Percentiles rank a stretch among this genome's conserved stretches.
Evolutionary conservation across 2,329 filamentous ascomycete genomes (phyloP).

Genomic region (Tolypocladium capitatum): DNA sequence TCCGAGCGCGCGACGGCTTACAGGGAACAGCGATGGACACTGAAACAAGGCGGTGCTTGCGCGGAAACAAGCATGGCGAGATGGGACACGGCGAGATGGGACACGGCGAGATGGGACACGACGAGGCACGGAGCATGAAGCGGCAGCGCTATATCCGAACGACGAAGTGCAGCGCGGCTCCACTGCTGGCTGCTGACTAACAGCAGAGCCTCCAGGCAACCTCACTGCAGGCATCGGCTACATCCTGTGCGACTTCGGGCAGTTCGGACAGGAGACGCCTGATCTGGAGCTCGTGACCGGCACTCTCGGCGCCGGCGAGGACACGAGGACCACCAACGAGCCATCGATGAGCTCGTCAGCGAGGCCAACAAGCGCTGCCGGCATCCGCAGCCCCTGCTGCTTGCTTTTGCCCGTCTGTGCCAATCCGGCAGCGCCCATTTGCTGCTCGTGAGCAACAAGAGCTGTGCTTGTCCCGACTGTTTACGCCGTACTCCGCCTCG

Average conservation of each 20-base stretch:
- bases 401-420: not conserved
- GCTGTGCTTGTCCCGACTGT: not conserved
- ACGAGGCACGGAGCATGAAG: no score
- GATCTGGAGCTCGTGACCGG: not conserved
- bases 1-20: not conserved
- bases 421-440: not conserved
- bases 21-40: not conserved
- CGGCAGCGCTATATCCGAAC: no score
- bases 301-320: not conserved
- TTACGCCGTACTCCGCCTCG: slow-evolving; percentile 2
- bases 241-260: not conserved
- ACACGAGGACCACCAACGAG: not conserved
- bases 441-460: not conserved
- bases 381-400: not conserved
- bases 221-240: not conserved
- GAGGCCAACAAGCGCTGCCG: not conserved
- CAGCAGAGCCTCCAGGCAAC: not conserved
- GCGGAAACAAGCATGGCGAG: not conserved
- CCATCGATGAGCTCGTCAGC: not conserved
- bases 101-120: no score
- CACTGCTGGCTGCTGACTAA: not conserved
- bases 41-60: not conserved
- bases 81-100: no score
- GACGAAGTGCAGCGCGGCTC: no score
- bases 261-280: not conserved